Evolutionary conservation across 768 basidiomycete species (phyloP), one percentile per base, ranked within the genome.

Genomic region (Macrocybe gigantea): DNA sequence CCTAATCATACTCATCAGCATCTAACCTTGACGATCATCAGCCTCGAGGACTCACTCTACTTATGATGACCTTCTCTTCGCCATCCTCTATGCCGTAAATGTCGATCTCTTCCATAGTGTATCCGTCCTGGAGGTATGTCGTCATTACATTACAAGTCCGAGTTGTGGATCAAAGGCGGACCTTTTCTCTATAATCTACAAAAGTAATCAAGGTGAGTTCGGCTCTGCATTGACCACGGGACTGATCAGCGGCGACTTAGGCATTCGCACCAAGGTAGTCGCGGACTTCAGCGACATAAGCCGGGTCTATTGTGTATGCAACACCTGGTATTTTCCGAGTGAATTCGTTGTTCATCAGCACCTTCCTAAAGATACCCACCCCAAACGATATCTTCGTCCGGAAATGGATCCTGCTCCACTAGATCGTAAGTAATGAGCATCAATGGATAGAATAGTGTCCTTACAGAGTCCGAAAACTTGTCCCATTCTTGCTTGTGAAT

Each of bases 401-500:
- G 84, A 53, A 83, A 84, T 1, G 78, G 63, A 55, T 88, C 85
- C 85, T 86, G 49, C 7, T 38, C 10, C 45, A 10, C 15, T 10
- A 35, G 37, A 47, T 11, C 31, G 14, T 7, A 14, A 1, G 11
- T 7, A 11, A 31, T n/a, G 7, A 33, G 14, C 9, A 10, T 31
- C 13, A 8, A 13, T 6, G 11, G 2, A 45, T 2, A 12, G n/a
- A 14, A 43, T 5, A 13, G 10, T 14, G 30, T 13, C 49, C 79
- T 50, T 53, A 88, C 89, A 12, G 80, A 76, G n/a, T 58, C 69
- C 5, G 86, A 86, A 59, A 88, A 83, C 9, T 64, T 61, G 33
- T 84, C 83, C 94, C 94, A 97, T 39, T 95, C 90, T 60, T 85
- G 81, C 49, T 89, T 87, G 55, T 88, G 86, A 7, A 96, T 74